Evolutionary conservation across 768 basidiomycete genomes (phyloP).

Genomic region (Dictyophora rubrovolvata): DNA sequence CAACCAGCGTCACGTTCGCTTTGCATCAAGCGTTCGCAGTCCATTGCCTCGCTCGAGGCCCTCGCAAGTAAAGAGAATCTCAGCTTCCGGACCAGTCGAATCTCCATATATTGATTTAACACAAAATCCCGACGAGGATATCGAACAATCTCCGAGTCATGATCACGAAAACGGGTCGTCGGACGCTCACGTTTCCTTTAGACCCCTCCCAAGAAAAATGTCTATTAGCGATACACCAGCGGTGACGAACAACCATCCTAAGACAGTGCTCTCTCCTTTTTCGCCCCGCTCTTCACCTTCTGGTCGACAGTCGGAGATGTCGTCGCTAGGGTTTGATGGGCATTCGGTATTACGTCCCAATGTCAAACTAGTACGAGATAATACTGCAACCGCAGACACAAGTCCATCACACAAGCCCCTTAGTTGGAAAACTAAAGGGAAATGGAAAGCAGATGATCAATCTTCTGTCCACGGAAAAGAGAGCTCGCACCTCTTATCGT

Average conservation of each 20-base stretch:
- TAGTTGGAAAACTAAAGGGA: slow-evolving; percentile 4
- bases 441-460: background rate
- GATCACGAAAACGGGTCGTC: background rate
- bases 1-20: slow-evolving; percentile 31
- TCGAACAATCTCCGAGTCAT: background rate
- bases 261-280: background rate
- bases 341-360: background rate
- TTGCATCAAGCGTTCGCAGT: slow-evolving; percentile 17
- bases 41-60: background rate
- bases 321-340: background rate
- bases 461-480: background rate
- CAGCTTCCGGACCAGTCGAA: background rate
- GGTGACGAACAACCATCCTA: background rate
- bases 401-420: background rate
- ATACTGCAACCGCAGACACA: background rate
- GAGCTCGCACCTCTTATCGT: background rate
- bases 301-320: background rate
- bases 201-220: too few relatives aligned
- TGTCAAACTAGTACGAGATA: background rate
- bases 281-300: background rate
- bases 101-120: background rate
- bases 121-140: background rate
- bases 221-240: background rate
- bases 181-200: background rate
- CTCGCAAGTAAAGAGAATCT: background rate